Base-by-base conservation (phyloP, 2,329 filamentous ascomycete species). In the Metarhizium rileyi region DNA sequence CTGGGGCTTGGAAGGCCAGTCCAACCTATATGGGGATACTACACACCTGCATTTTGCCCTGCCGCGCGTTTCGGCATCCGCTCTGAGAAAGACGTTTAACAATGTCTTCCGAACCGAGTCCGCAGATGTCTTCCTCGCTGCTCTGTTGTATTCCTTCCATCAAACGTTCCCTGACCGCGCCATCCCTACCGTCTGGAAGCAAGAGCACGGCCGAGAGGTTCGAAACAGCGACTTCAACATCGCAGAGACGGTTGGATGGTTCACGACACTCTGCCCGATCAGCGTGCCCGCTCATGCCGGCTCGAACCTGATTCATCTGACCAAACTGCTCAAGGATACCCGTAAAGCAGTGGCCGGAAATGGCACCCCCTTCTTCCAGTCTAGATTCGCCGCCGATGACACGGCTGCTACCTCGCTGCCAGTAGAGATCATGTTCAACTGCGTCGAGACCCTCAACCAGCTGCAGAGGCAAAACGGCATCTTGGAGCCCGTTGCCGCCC, bases 341-440 rank as follows among this genome's bases (percentile, higher is more conserved):
- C 69, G 78, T 1, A 67, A 72, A 9, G 61, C 66, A 1, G 65
- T 76, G 2, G 60, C 69, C 0, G 65, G 66, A 5, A 71, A 69
- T 18, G 75, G 75, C 2, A 63, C 72, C 5, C 66, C 70, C 0
- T 76, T 78, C 52, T 81, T 80, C 53, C 67, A 70, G 0, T 68
- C 71, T 3, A 61, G 68, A 42, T 66, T 75, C 55, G 66, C 70
- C 49, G 61, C 67, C 36, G 47, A 61, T 2, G 57, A 62, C n/a
- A 60, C 57, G 1, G 54, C 61, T 0, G 54, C 60, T 1, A 57
- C 66, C 1, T 70, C 74, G 38, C 70, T 69, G 52, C 76, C 77
- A 0, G 70, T 81, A 44, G 80, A 83, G 59, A 66, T 83, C 35
- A 69, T 80, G 30, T 81, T 83, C 59, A 81, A 71, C 50, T 79